Evolutionary conservation across 345 rosid genomes (phyloP), one percentile per base, ranked within the genome.

Genomic region (Diplotaxis tenuifolia): DNA sequence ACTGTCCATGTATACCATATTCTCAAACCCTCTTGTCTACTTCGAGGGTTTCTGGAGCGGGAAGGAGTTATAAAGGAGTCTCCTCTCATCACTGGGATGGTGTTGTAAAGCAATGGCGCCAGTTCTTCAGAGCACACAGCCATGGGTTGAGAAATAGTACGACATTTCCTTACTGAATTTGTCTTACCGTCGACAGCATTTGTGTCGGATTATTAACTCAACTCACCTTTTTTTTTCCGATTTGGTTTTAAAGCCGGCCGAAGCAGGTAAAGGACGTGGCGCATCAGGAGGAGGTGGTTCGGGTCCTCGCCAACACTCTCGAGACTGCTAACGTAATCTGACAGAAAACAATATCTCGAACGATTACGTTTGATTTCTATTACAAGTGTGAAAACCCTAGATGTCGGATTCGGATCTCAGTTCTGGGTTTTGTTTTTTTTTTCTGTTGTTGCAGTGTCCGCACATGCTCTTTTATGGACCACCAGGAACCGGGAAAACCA

Each of bases 381-480:
- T 47, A 18, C 42, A 27, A 36, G 0, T 53, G 74, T 38, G 10
- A n/a, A 70, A 77, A 59, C 69, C 80, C 80, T 77, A 71, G 11
- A 29, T 57, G 40, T 32, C 42, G 55, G 49, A 29, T 55, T 22
- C 12, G 60, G 25, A 2, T 56, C 59, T 63, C 50, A 55, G 22
- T 56, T 42, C 59, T 72, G 25, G 25, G 45, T 40, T 70, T 54
- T 20, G 34, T 21, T 2, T 53, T 53, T 11, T 12, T 7, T 40
- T 36, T 10, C 16, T 36, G 1, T 28, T 7, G 34, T 9, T 62
- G 21, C 73, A 94, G 99, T 92, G 96, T 58, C 96, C 99, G 0
- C 97, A 95, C 75, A 90, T 95, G 99, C 93, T 92, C 69, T 90
- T 95, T 76, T 95, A 92, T 65, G 99, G 97, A 21, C 99, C 99